Evolutionary conservation across 208 protist genomes (phyloP).

Genomic region (Tritrichomonas musculus): DNA sequence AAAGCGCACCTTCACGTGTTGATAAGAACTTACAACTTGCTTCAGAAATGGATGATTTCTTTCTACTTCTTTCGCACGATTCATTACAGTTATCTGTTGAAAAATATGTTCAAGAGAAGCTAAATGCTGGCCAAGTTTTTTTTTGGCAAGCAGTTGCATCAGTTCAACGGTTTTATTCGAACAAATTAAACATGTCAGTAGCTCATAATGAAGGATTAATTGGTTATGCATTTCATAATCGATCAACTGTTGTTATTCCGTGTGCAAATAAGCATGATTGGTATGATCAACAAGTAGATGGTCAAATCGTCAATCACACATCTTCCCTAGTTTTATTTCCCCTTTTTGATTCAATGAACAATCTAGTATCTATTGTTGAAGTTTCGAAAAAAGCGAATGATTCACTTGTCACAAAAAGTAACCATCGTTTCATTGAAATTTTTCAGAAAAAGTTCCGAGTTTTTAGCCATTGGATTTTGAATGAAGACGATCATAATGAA

Average conservation of each 20-base stretch:
- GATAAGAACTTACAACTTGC: no score
- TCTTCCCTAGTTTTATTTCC: background rate
- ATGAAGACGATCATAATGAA: background rate
- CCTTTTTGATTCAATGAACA: background rate
- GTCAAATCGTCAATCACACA: background rate
- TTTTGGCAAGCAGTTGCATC: slow-evolving; percentile 9
- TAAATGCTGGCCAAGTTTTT: background rate
- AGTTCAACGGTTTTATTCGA: background rate
- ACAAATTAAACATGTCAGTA: background rate
- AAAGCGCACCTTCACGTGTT: no score
- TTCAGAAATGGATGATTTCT: no score
- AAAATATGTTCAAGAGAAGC: background rate
- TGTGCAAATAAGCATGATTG: background rate
- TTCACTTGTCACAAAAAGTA: background rate
- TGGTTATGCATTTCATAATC: background rate
- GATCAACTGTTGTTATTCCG: background rate
- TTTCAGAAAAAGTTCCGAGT: background rate
- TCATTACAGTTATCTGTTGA: background rate
- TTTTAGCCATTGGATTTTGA: background rate
- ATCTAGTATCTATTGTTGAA: background rate
- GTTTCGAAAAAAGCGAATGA: background rate
- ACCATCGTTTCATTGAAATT: background rate
- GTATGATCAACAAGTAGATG: background rate
- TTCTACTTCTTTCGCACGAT: no score
- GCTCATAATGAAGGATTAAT: background rate